Conservation (phyloP, 176 grass and related monocot species). For the Typha latifolia region DNA sequence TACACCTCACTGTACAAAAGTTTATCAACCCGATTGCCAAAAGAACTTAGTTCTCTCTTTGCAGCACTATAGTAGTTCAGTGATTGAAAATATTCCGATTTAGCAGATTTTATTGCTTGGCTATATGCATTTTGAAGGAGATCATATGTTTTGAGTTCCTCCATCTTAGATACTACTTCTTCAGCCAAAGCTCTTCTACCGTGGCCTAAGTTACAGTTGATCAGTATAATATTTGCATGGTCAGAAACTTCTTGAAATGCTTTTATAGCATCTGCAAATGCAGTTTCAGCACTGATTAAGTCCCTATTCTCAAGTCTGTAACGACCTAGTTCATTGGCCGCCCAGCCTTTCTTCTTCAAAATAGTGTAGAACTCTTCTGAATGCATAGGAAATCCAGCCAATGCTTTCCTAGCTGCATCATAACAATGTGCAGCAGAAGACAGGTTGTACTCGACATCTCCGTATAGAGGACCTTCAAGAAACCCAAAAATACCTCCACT, state of each 20-base stretch:
- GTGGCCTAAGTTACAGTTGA: conserved; percentile 94
- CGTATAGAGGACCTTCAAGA: conserved; percentile 67
- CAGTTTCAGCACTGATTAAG: conserved; percentile 49
- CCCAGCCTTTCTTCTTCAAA: conserved; percentile 94
- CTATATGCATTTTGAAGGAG: conserved; percentile 58
- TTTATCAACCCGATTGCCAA: conserved; percentile 48
- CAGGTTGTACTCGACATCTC: conserved; percentile 75
- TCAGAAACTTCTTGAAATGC: conserved; percentile 87
- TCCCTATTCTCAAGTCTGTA: conserved; percentile 68
- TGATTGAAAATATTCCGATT: conserved; percentile 83
- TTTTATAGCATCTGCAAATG: conserved; percentile 75
- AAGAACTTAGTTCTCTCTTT: conserved; percentile 49
- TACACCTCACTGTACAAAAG: conserved; percentile 49
- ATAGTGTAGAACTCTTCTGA: conserved; percentile 37
- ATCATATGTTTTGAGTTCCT: conserved; percentile 64
- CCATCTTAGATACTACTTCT: conserved; percentile 62
- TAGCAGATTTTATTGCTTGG: conserved; percentile 59
- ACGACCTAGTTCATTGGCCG: conserved; percentile 85
- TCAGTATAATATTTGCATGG: conserved; percentile 87
- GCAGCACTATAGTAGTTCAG: conserved; percentile 83
- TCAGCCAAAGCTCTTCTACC: conserved; percentile 96
- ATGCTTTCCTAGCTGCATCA: conserved; percentile 40
- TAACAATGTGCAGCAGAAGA: conserved; percentile 69
- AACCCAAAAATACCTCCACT: conserved; percentile 88
- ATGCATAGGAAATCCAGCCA: conserved; percentile 25